Conservation (phyloP, 2,329 filamentous ascomycete species). For the Apiospora hydei region DNA sequence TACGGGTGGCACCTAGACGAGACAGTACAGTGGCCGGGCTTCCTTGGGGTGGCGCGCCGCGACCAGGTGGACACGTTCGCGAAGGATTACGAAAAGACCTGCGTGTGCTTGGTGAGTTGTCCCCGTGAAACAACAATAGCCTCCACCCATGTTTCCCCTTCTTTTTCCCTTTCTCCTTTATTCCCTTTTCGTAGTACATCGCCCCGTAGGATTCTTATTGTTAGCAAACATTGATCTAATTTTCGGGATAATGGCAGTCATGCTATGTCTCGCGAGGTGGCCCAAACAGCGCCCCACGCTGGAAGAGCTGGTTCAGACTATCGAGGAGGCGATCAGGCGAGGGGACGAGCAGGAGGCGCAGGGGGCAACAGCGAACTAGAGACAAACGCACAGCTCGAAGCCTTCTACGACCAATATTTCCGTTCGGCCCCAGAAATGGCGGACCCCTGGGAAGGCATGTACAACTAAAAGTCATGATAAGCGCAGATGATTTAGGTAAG, state of each 20-base stretch:
- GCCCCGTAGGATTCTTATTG: neutral
- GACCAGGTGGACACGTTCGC: neutral
- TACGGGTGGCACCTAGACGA: slow-evolving; percentile 7
- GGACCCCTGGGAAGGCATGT: slow-evolving; percentile 2
- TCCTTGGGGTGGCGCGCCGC: neutral
- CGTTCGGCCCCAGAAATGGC: neutral
- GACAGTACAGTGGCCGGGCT: neutral
- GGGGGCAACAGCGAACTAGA: neutral
- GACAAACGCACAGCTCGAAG: slow-evolving; percentile 1
- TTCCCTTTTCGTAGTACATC: neutral
- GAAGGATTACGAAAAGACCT: neutral
- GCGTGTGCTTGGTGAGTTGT: neutral
- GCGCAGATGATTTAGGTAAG: neutral
- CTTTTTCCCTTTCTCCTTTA: no score
- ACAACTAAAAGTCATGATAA: neutral
- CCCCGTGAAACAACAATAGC: neutral
- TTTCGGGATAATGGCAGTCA: neutral
- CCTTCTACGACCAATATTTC: slow-evolving; percentile 1
- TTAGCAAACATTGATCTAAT: neutral
- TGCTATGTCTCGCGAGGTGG: neutral
- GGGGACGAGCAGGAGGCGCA: neutral
- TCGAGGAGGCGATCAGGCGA: neutral
- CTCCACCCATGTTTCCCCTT: no score
- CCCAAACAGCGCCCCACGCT: neutral
- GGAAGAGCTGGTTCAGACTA: neutral